Evolutionary conservation across 352 stramenopile species (phyloP).

Genomic region (Phytophthora chlamydospora): DNA sequence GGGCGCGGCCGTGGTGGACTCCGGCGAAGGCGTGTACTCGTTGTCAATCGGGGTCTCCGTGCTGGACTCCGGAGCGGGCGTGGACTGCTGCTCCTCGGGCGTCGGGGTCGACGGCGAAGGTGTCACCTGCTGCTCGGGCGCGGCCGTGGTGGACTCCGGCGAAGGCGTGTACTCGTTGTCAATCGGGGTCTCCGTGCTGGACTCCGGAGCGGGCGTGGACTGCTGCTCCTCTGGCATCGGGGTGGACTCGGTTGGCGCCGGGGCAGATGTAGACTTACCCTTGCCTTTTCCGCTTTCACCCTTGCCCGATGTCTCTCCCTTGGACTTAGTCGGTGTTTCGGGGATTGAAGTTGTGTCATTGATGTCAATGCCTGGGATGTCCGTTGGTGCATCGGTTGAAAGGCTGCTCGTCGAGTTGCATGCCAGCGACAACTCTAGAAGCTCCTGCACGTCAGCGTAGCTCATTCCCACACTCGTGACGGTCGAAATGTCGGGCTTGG

Average conservation of each 20-base stretch:
- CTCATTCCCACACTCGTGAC: conserved; percentile 24
- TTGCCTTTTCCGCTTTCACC: not conserved
- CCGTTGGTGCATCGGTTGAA: not conserved
- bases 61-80: not conserved
- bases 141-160: not conserved
- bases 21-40: not conserved
- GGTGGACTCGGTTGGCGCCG: conserved; percentile 1
- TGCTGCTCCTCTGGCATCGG: no score
- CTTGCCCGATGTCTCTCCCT: not conserved
- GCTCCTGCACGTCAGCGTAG: conserved; percentile 22
- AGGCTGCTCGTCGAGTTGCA: conserved; percentile 10
- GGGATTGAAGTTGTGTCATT: not conserved
- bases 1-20: not conserved
- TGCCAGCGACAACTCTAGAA: conserved; percentile 7
- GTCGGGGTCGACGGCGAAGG: not conserved
- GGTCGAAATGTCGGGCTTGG: conserved; percentile 10
- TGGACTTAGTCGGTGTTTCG: conserved; percentile 6
- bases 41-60: not conserved
- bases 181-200: not conserved
- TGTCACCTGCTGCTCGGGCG: not conserved
- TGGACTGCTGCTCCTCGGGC: not conserved
- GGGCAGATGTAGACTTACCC: not conserved
- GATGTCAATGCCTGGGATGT: not conserved
- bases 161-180: not conserved
- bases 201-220: not conserved